These are phyloP conservation scores for Hypoxylon sp. DNA, from an alignment of 2,329 filamentous ascomycete species.

Conservation along the genomic window DNA sequence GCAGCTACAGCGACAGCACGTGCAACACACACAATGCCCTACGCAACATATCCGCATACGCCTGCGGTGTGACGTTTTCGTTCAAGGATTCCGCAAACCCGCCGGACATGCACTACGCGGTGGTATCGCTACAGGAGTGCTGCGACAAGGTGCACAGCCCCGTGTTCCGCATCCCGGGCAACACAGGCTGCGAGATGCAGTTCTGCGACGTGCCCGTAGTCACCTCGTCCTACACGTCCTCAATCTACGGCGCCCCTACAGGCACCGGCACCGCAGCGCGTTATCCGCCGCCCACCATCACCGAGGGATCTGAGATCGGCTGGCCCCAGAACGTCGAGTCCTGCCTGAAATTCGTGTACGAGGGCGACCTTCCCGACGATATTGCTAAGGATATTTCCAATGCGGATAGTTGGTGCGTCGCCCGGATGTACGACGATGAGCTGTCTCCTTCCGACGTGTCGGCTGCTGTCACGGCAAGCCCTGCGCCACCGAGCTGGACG, in stretches of 20 bases:
- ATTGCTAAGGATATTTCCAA: slow-evolving; percentile 32
- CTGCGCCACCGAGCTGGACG: slow-evolving; percentile 46
- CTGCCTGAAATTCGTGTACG: slow-evolving; percentile 44
- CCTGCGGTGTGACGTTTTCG: slow-evolving; percentile 45
- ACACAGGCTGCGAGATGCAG: slow-evolving; percentile 48
- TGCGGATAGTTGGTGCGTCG: slow-evolving; percentile 40
- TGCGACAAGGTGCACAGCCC: slow-evolving; percentile 38
- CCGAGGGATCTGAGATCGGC: slow-evolving; percentile 13
- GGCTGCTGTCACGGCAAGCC: slow-evolving; percentile 38
- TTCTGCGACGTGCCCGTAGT: slow-evolving; percentile 41
- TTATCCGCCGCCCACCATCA: slow-evolving; percentile 34
- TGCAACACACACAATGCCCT: slow-evolving; percentile 47
- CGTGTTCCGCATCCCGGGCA: slow-evolving; percentile 45
- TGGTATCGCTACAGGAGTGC: slow-evolving; percentile 42
- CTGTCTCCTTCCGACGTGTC: slow-evolving; percentile 22
- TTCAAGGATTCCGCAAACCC: slow-evolving; percentile 38
- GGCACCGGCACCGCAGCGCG: slow-evolving; percentile 39
- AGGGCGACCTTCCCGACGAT: slow-evolving; percentile 43
- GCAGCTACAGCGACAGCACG: slow-evolving; percentile 39
- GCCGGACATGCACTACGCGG: slow-evolving; percentile 45
- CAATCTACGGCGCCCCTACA: slow-evolving; percentile 34
- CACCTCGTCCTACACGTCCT: slow-evolving; percentile 35
- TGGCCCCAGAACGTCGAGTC: slow-evolving; percentile 34
- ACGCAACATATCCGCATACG: slow-evolving; percentile 42
- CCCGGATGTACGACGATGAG: slow-evolving; percentile 41